Evolutionary conservation across 768 basidiomycete genomes (phyloP).

Genomic region (Auriscalpium vulgare): DNA sequence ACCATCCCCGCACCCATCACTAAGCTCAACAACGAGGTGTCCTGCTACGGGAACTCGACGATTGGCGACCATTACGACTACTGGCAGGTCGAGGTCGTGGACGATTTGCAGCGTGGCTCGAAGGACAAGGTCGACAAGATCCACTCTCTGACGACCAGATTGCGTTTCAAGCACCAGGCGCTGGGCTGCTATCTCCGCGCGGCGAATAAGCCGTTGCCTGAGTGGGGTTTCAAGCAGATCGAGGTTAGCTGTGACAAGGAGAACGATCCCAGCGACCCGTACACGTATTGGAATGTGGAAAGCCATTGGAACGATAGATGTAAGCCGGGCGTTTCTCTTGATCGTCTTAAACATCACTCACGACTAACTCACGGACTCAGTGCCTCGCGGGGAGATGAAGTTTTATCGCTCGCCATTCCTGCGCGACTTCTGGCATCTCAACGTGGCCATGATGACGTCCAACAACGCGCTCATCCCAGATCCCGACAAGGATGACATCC

Average conservation of each 20-base stretch:
- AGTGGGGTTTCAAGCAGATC: slow-evolving; percentile 99
- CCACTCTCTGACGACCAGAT: slow-evolving; percentile 83
- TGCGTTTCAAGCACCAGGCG: slow-evolving; percentile 72
- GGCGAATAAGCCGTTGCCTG: slow-evolving; percentile 81
- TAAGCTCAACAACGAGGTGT: slow-evolving; percentile 86
- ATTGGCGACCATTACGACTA: slow-evolving; percentile 85
- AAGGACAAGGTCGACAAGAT: slow-evolving; percentile 55
- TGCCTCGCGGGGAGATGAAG: slow-evolving; percentile 76
- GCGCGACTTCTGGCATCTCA: slow-evolving; percentile 97
- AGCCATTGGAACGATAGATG: slow-evolving; percentile 93
- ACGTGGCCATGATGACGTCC: slow-evolving; percentile 99
- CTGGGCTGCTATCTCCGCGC: slow-evolving; percentile 88
- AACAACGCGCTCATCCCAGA: slow-evolving; percentile 98
- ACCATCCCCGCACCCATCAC: slow-evolving; percentile 78
- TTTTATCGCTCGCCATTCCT: slow-evolving; percentile 88
- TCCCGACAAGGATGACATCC: slow-evolving; percentile 96
- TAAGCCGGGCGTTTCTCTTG: slow-evolving; percentile 36
- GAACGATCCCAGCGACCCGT: slow-evolving; percentile 68
- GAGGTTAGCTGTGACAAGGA: slow-evolving; percentile 93
- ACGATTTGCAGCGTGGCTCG: slow-evolving; percentile 68
- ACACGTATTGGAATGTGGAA: slow-evolving; percentile 98
- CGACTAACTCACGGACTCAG: slow-evolving; percentile 29
- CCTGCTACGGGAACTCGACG: slow-evolving; percentile 87
- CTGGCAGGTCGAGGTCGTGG: slow-evolving; percentile 91
- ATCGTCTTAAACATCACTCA: not conserved